Percentiles rank a stretch among this genome's conserved stretches.
These are phyloP conservation scores for Melampsora abietis-canadensis DNA, from an alignment of 1,284 basidiomycete genomes.

Conservation along the genomic window DNA sequence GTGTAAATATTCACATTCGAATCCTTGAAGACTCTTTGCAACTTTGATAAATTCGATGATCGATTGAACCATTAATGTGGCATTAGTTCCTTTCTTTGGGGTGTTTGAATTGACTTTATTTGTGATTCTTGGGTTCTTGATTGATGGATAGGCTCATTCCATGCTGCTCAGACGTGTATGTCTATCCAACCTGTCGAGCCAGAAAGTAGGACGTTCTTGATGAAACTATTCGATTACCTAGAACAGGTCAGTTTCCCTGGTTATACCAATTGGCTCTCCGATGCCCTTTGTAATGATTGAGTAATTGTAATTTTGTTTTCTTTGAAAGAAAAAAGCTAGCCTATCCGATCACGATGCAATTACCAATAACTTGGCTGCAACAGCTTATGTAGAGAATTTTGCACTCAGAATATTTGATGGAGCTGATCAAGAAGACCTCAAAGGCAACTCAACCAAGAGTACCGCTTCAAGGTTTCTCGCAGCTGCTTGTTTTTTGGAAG, in stretches of 20 bases:
- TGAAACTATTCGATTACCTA: constrained; percentile 70
- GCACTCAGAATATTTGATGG: constrained; percentile 78
- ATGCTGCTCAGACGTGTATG: constrained; percentile 36
- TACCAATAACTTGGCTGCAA: constrained; percentile 73
- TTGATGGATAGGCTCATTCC: constrained; percentile 28
- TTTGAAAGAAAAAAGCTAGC: constrained; percentile 65
- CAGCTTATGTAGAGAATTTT: constrained; percentile 90
- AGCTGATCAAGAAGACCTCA: constrained; percentile 87
- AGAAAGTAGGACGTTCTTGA: constrained; percentile 67
- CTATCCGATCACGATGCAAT: constrained; percentile 76
- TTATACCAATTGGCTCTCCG: neutral
- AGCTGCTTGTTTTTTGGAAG: constrained; percentile 78
- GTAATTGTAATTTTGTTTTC: constrained; percentile 24
- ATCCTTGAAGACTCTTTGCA: too few relatives aligned
- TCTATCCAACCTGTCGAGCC: constrained; percentile 53
- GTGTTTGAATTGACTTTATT: neutral
- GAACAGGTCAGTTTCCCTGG: constrained; percentile 60
- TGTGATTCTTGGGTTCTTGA: neutral
- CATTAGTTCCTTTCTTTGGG: neutral
- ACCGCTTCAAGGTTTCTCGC: constrained; percentile 86
- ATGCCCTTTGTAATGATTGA: neutral
- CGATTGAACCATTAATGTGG: neutral
- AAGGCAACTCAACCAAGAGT: constrained; percentile 68
- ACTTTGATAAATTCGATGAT: too few relatives aligned
- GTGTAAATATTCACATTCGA: constrained; percentile 64